These are phyloP conservation scores for Deakozyma indianensis DNA, from an alignment of 805 yeast species.

Conservation along the genomic window DNA sequence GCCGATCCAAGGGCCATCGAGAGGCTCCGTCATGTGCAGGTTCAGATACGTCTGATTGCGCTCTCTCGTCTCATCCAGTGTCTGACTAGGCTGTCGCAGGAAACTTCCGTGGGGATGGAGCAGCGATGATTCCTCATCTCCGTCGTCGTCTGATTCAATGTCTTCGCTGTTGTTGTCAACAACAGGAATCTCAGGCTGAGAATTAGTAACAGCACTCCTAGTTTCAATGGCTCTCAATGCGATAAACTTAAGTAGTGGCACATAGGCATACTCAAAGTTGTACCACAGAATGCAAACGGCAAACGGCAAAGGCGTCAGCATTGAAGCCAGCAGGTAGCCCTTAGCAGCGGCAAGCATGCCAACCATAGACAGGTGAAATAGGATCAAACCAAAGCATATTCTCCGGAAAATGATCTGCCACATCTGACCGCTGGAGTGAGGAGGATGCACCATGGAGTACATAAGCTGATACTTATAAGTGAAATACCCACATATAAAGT, in stretches of 20 bases:
- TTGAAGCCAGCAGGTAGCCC: conserved; percentile 61
- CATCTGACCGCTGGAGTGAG: conserved; percentile 91
- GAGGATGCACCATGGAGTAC: conserved; percentile 86
- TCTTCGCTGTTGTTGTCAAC: conserved; percentile 3
- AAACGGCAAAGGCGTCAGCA: conserved; percentile 63
- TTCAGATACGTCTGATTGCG: conserved; percentile 57
- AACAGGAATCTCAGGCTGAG: conserved; percentile 2
- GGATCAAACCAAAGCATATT: conserved; percentile 60
- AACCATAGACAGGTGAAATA: conserved; percentile 86
- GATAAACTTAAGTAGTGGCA: conserved; percentile 72
- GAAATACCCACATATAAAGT: conserved; percentile 73
- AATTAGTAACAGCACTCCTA: conserved; percentile 1
- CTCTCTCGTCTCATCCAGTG: conserved; percentile 72
- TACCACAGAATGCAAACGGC: conserved; percentile 51
- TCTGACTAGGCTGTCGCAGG: conserved; percentile 25
- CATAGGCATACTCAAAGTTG: conserved; percentile 68
- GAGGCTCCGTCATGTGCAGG: conserved; percentile 50
- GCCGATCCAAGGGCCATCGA: conserved; percentile 79
- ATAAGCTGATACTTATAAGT: conserved; percentile 84
- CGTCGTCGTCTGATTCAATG: conserved; percentile 3
- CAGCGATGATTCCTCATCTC: neutral
- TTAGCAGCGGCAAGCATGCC: conserved; percentile 75
- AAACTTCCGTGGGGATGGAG: conserved; percentile 3
- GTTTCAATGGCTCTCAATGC: conserved; percentile 66
- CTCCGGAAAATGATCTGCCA: conserved; percentile 88